These are phyloP conservation scores for Erodium maritimum DNA, from an alignment of 345 rosid genomes.

Conservation along the genomic window DNA sequence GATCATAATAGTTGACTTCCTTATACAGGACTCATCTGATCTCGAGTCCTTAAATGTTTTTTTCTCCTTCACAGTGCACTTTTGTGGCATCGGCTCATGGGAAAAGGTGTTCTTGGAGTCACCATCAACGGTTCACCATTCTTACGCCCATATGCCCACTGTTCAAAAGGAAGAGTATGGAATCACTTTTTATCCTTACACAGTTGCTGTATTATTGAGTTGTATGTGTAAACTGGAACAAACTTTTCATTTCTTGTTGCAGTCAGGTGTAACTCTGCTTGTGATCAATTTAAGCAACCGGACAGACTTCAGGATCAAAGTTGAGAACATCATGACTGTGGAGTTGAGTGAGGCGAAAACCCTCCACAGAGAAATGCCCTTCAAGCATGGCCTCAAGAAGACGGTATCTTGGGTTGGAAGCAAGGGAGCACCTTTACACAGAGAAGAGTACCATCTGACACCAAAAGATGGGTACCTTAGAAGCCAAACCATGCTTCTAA, in stretches of 20 bases:
- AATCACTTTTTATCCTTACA: neutral
- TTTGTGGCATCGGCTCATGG: slow-evolving; percentile 95
- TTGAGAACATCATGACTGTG: slow-evolving; percentile 34
- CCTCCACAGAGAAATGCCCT: slow-evolving; percentile 15
- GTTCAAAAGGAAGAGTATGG: slow-evolving; percentile 90
- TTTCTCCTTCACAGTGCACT: slow-evolving; percentile 47
- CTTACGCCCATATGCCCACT: slow-evolving; percentile 79
- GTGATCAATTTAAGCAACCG: slow-evolving; percentile 69
- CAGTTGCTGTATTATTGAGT: no score
- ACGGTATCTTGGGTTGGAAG: slow-evolving; percentile 51
- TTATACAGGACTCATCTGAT: no score
- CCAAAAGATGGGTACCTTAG: slow-evolving; percentile 48
- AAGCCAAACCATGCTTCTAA: slow-evolving; percentile 64
- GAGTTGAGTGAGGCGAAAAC: slow-evolving; percentile 12
- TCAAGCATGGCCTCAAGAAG: slow-evolving; percentile 40
- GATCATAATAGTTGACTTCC: neutral
- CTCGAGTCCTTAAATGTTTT: neutral
- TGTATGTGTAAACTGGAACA: no score
- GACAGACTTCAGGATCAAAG: slow-evolving; percentile 37
- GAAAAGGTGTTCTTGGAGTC: slow-evolving; percentile 55
- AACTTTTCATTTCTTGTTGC: no score
- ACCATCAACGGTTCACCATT: slow-evolving; percentile 37
- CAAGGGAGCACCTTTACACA: no score
- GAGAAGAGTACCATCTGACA: slow-evolving; percentile 91
- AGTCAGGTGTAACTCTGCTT: slow-evolving; percentile 72